Conservation (phyloP, 148 eudicot genomes). For the Polygonum maritimum region DNA sequence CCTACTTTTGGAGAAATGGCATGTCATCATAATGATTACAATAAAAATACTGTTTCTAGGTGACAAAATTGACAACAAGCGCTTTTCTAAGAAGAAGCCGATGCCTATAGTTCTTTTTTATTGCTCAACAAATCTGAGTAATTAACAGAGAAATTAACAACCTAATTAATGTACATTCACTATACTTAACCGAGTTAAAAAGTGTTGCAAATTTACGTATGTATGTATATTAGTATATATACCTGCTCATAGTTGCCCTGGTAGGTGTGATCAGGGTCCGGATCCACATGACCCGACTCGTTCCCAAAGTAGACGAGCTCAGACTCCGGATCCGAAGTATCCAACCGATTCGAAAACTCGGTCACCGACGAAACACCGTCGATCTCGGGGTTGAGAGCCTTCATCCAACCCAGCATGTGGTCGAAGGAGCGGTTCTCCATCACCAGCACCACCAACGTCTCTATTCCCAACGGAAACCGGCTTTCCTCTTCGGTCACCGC, state of each 20-base stretch:
- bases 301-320: constrained; percentile 26
- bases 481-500: background rate
- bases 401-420: constrained; percentile 82
- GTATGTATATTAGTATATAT: background rate
- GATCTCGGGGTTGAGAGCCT: constrained; percentile 46
- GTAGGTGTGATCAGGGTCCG: constrained; percentile 68
- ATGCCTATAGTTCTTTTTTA: background rate
- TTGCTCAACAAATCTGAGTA: too few relatives aligned
- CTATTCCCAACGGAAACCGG: constrained; percentile 32
- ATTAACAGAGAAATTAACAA: too few relatives aligned
- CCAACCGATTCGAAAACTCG: constrained; percentile 38
- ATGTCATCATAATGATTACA: too few relatives aligned
- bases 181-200: background rate
- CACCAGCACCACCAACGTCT: constrained; percentile 65
- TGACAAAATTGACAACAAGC: too few relatives aligned
- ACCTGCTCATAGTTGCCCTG: constrained; percentile 62
- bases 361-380: constrained; percentile 43
- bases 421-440: constrained; percentile 77
- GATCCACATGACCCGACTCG: constrained; percentile 40
- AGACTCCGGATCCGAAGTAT: constrained; percentile 29
- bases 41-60: too few relatives aligned
- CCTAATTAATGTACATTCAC: background rate
- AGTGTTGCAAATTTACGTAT: background rate
- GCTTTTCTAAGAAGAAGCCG: too few relatives aligned
- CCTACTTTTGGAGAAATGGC: too few relatives aligned